Conservation (phyloP, 1,284 basidiomycete species). For the Cutaneotrichosporon sp. region DNA sequence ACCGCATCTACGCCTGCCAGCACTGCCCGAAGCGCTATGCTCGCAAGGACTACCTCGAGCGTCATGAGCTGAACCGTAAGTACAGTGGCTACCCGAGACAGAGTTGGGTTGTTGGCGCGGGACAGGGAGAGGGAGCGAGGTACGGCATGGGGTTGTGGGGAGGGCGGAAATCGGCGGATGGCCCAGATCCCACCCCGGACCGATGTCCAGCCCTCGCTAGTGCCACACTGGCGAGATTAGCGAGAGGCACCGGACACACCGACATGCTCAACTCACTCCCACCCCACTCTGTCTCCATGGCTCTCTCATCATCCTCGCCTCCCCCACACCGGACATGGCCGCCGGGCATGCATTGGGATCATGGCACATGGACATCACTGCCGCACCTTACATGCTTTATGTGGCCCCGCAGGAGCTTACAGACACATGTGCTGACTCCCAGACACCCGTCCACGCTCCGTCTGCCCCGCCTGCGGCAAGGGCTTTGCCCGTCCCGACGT, state of each 20-base stretch:
- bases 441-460: conserved; percentile 24
- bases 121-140: background rate
- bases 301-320: background rate
- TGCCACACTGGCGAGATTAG: no score
- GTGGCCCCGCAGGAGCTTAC: background rate
- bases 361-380: no score
- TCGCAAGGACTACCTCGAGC: conserved; percentile 29
- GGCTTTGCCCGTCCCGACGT: conserved; percentile 29
- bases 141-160: background rate
- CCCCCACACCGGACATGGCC: background rate
- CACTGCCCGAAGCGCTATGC: conserved; percentile 27
- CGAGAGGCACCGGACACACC: background rate
- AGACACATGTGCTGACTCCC: background rate
- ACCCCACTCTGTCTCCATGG: background rate
- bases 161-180: no score
- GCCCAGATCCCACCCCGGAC: background rate
- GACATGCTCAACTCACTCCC: no score
- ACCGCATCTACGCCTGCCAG: conserved; percentile 21
- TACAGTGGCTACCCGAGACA: background rate
- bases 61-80: conserved; percentile 30
- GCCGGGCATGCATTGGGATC: background rate
- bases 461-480: conserved; percentile 30
- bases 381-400: background rate
- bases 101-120: background rate
- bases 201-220: background rate